These are phyloP conservation scores for Fusarium nematophilum DNA, from an alignment of 2,329 filamentous ascomycete species.

Conservation along the genomic window DNA sequence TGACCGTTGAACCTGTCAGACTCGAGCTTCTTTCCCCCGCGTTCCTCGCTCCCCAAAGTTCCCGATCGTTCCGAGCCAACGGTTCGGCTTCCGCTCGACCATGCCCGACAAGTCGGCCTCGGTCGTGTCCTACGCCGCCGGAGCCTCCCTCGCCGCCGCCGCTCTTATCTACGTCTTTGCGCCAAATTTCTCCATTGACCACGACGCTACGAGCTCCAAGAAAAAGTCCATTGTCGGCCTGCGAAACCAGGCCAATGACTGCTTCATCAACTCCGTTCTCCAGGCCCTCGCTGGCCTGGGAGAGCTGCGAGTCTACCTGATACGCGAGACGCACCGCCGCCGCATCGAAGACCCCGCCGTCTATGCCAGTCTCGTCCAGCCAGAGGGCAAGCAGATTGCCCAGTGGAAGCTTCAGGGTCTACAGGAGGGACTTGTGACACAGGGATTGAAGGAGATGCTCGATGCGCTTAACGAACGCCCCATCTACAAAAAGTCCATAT, in stretches of 20 bases:
- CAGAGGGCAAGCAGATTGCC: slow-evolving; percentile 57
- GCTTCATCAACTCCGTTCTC: slow-evolving; percentile 95
- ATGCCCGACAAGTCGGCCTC: slow-evolving; percentile 54
- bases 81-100: slow-evolving; percentile 27
- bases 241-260: slow-evolving; percentile 92
- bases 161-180: slow-evolving; percentile 97
- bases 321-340: slow-evolving; percentile 88
- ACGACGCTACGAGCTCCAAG: slow-evolving; percentile 73
- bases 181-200: slow-evolving; percentile 95
- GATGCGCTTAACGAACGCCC: slow-evolving; percentile 94
- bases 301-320: slow-evolving; percentile 90
- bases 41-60: slow-evolving; percentile 9
- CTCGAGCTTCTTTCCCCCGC: slow-evolving; percentile 25
- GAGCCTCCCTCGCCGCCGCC: slow-evolving; percentile 92
- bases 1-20: slow-evolving; percentile 41
- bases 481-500: slow-evolving; percentile 93
- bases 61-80: slow-evolving; percentile 38
- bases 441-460: slow-evolving; percentile 90
- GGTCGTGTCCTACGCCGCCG: slow-evolving; percentile 88
- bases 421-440: slow-evolving; percentile 85
- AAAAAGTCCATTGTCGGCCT: slow-evolving; percentile 92
- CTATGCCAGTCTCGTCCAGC: slow-evolving; percentile 73
- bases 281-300: slow-evolving; percentile 92
- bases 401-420: slow-evolving; percentile 74
- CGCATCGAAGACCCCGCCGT: slow-evolving; percentile 81